Conservation (phyloP, 768 basidiomycete genomes). For the Piloderma croceum region DNA sequence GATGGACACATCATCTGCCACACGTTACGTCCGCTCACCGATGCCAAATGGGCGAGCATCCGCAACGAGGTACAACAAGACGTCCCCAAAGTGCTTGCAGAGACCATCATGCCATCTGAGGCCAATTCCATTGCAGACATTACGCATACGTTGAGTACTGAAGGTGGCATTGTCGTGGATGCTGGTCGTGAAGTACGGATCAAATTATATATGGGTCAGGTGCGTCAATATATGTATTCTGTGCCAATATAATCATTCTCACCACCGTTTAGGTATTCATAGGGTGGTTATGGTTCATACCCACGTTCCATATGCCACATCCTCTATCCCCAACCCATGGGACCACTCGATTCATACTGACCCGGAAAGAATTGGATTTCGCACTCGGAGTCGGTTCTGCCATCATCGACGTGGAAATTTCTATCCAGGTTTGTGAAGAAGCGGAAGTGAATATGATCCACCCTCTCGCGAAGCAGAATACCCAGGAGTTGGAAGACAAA, state of each 20-base stretch:
- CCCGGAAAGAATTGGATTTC: conserved; percentile 69
- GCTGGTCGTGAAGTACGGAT: conserved; percentile 62
- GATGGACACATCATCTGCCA: conserved; percentile 39
- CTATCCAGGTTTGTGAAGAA: conserved; percentile 43
- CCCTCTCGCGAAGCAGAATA: conserved; percentile 24
- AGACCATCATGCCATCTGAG: conserved; percentile 33
- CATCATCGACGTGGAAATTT: conserved; percentile 63
- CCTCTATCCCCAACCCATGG: conserved; percentile 16
- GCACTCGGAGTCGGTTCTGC: conserved; percentile 65
- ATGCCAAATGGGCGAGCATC: conserved; percentile 38
- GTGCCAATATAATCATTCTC: not conserved
- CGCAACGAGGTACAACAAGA: conserved; percentile 29
- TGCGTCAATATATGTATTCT: conserved; percentile 20
- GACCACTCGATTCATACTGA: conserved; percentile 37
- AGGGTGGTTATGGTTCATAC: conserved; percentile 86
- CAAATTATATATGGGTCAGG: conserved; percentile 71
- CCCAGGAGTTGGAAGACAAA: conserved; percentile 14
- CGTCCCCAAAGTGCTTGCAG: conserved; percentile 2
- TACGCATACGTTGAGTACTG: conserved; percentile 23
- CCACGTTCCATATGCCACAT: conserved; percentile 71
- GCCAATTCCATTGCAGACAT: conserved; percentile 40
- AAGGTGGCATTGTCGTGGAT: conserved; percentile 51
- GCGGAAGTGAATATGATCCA: conserved; percentile 14
- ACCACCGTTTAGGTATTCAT: conserved; percentile 52
- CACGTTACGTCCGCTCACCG: conserved; percentile 41